Evolutionary conservation across 331 rosid genomes (phyloP), one percentile per base, ranked within the genome.

Genomic region (Acacia concinna): DNA sequence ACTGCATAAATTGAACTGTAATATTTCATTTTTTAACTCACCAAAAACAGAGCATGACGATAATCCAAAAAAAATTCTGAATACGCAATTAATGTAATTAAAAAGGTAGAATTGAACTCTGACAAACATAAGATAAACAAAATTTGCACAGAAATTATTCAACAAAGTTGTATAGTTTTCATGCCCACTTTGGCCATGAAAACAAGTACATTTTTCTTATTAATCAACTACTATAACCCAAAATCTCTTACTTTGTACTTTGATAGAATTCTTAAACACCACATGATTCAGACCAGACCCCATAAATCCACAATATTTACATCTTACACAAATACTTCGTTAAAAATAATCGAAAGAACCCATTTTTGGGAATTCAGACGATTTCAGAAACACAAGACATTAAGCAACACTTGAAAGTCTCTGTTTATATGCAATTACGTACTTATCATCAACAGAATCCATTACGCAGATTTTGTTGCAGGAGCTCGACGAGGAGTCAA

Each of bases 401-500:
- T 74, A 44, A 78, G 66, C 34, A 74, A 57, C 73, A 21, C 38
- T 73, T 67, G 31, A 63, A 17, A 68, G 13, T 0, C 32, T 21
- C 43, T 63, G 59, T 28, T 41, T 28, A 12, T 38, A 47, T 56
- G 34, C 73, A 46, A n/a, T 46, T n/a, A 40, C 41, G 44, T 40
- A 5, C 6, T 40, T 17, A 15, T 4, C n/a, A 35, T 18, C 63
- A 41, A 12, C 41, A 4, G 2, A 23, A 40, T 31, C 43, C 76
- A 18, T 60, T 35, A 18, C 8, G 13, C 28, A 12, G 37, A 31
- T 66, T 17, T 63, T 87, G 80, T 83, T 28, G 86, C 51, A 5
- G 89, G 71, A 44, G 86, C 90, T 75, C 89, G 87, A 69, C 92
- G 89, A 28, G 85, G 64, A 25, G 85, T 78, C 63, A 86, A 74